Evolutionary conservation across 352 stramenopile species (phyloP), one percentile per base, ranked within the genome.

Genomic region (Blastocystis sp.): DNA sequence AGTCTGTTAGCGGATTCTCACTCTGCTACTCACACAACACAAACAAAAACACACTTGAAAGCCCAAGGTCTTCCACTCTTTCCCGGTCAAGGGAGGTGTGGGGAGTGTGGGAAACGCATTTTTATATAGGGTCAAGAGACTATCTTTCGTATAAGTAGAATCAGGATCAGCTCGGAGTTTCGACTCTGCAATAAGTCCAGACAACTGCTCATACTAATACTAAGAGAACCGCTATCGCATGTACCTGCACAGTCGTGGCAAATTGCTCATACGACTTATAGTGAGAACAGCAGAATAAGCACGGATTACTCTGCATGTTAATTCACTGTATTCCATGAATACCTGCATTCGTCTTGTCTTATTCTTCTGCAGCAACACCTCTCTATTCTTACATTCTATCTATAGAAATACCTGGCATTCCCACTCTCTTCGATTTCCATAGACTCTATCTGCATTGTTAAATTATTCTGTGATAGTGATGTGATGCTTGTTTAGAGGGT

Each of bases 221-320:
- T 68, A 16, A 85, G 9, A n/a, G 3, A 68, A 9, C 8, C 16
- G 3, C 7, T 7, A 11, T 20, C 8, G 3, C 5, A 41, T 6
- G 24, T 30, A 85, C 53, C 50, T 68, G 73, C 11, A 69, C 63
- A 2, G 73, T 34, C 6, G 69, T 85, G 8, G 53, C 20, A 45
- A 85, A 85, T 7, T 85, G 13, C 20, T 85, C 50, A 24, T 85
- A 85, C 30, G 37, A 47, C 56, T 85, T 85, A 53, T 68, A 68
- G 47, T 47, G 26, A 65, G 34, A 85, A 11, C 30, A 66, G 53
- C 16, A 26, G 39, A 63, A 43, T 9, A 41, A 62, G 63, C 73
- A 85, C 2, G 45, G 9, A 24, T 66, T 13, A 45, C 26, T 85
- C 73, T 85, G 54, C 24, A 26, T n/a, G 47, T 43, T 39, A 24